These are phyloP conservation scores for Termitomyces sp. DNA, from an alignment of 1,284 basidiomycete genomes.

Conservation along the genomic window DNA sequence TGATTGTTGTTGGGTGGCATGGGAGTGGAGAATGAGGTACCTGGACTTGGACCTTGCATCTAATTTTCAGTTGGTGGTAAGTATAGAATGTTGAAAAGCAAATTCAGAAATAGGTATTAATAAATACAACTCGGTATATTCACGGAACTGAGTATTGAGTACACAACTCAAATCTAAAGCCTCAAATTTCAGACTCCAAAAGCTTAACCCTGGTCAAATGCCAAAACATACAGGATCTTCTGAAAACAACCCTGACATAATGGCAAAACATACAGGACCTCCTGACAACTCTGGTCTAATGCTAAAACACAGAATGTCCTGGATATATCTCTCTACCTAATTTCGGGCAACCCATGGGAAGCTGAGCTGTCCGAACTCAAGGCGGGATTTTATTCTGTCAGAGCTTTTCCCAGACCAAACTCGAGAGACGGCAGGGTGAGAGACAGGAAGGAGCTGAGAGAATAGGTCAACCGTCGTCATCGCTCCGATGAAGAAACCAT, in stretches of 20 bases:
- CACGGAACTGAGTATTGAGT: too few relatives aligned
- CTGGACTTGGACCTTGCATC: conserved; percentile 11
- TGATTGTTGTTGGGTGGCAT: conserved; percentile 12
- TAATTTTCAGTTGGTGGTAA: conserved; percentile 2
- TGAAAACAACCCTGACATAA: too few relatives aligned
- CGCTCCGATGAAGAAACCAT: conserved; percentile 45
- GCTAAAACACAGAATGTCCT: neutral
- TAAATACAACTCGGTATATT: too few relatives aligned
- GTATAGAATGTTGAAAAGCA: neutral
- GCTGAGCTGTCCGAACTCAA: conserved; percentile 72
- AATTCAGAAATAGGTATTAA: too few relatives aligned
- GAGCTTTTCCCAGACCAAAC: conserved; percentile 39
- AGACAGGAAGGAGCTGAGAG: conserved; percentile 58
- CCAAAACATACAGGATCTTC: too few relatives aligned
- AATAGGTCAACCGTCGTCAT: conserved; percentile 65
- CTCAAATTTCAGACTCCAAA: too few relatives aligned
- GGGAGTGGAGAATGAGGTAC: neutral
- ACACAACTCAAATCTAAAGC: too few relatives aligned
- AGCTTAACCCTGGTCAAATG: too few relatives aligned
- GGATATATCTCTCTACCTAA: conserved; percentile 67
- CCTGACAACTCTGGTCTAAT: too few relatives aligned
- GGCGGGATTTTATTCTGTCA: conserved; percentile 66
- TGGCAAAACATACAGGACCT: neutral
- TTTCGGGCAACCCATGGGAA: conserved; percentile 63
- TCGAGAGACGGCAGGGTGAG: conserved; percentile 43